Evolutionary conservation across 306 rosid genomes (phyloP).

Genomic region (Cotoneaster glaucophyllus): DNA sequence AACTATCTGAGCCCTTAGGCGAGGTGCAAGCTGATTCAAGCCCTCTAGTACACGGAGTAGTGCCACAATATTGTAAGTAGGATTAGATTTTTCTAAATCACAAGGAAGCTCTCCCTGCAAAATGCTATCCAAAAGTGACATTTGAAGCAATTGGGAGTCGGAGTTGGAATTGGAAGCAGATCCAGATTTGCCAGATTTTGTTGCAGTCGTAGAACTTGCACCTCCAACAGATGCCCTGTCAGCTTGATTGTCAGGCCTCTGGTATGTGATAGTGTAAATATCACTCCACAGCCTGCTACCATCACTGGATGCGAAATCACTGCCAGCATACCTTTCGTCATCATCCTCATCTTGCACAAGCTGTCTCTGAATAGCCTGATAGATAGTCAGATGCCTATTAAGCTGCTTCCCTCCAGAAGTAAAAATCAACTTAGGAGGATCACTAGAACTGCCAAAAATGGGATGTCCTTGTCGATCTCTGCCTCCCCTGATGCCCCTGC

Average conservation of each 20-base stretch:
- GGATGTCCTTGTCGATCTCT: conserved; percentile 85
- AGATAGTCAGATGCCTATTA: conserved; percentile 83
- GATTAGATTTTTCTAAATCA: conserved; percentile 81
- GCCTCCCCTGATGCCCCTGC: conserved; percentile 80
- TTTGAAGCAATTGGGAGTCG: conserved; percentile 51
- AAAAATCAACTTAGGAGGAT: conserved; percentile 73
- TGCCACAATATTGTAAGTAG: conserved; percentile 83
- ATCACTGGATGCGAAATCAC: conserved; percentile 67
- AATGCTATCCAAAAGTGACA: conserved; percentile 83
- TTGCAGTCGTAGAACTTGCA: conserved; percentile 41
- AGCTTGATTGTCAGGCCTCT: conserved; percentile 70
- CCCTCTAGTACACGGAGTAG: conserved; percentile 87
- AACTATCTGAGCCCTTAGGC: conserved; percentile 64
- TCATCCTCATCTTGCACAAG: conserved; percentile 92
- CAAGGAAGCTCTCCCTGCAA: conserved; percentile 96
- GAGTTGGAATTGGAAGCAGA: conserved; percentile 50
- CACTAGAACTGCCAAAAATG: conserved; percentile 56
- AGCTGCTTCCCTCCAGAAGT: conserved; percentile 92
- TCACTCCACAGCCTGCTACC: conserved; percentile 98
- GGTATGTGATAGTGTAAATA: conserved; percentile 79
- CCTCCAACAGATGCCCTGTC: conserved; percentile 67
- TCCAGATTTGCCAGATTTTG: conserved; percentile 58
- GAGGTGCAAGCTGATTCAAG: conserved; percentile 91
- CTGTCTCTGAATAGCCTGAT: conserved; percentile 94
- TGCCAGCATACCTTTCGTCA: conserved; percentile 84